phyloP scores from a whole-genome alignment of 306 rosid genomes.

The Styphnolobium japonicum region DNA sequence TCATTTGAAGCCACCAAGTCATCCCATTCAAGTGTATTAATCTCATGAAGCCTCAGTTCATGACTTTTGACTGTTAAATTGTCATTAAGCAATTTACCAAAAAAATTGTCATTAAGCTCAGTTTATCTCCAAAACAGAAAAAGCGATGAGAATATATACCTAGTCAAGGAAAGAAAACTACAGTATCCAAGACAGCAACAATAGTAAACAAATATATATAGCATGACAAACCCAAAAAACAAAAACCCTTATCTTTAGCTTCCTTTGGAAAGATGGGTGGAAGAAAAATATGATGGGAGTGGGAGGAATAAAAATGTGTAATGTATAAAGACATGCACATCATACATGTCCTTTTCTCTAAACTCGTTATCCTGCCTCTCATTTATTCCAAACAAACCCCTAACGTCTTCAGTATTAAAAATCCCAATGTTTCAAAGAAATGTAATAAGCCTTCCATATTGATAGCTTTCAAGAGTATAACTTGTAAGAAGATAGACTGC shows the following conservation, averaged over 20 bases:
- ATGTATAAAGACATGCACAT: neutral
- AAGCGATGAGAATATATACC: constrained; percentile 27
- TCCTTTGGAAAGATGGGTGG: constrained; percentile 11
- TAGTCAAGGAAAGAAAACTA: constrained; percentile 18
- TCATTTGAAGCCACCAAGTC: constrained; percentile 67
- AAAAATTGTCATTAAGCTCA: constrained; percentile 46
- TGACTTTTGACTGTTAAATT: constrained; percentile 45
- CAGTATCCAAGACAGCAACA: constrained; percentile 1
- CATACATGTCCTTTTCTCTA: neutral
- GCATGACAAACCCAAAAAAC: neutral
- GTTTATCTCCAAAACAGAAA: constrained; percentile 34
- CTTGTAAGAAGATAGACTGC: constrained; percentile 15
- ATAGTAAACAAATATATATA: neutral
- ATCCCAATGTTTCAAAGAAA: neutral
- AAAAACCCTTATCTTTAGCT: neutral
- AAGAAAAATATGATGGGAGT: neutral
- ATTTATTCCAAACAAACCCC: neutral
- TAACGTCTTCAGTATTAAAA: neutral
- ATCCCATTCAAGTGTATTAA: constrained; percentile 98
- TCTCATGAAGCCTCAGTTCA: constrained; percentile 73
- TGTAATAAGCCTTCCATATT: constrained; percentile 7
- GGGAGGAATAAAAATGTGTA: neutral
- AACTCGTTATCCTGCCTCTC: neutral
- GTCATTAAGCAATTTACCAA: constrained; percentile 37
- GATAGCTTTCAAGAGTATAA: neutral